Evolutionary conservation across 2,329 filamentous ascomycete species (phyloP).

Genomic region (Epichloe aotearoae): DNA sequence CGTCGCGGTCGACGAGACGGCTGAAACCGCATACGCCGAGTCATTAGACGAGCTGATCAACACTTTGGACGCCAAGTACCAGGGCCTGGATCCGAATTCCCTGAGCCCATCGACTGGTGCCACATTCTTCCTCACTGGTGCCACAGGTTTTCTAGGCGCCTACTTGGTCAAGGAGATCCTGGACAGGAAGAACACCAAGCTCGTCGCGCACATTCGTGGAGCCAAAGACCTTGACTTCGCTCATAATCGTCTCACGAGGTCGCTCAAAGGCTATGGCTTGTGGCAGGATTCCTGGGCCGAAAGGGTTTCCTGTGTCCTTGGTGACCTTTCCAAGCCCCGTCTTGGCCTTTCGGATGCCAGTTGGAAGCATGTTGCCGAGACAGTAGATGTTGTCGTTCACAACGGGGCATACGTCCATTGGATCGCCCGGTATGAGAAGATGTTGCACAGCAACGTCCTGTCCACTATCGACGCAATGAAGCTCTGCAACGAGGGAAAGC

Average conservation of each 20-base stretch:
- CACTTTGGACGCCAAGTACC: conserved; percentile 31
- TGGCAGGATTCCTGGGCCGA: conserved; percentile 57
- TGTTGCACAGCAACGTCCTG: conserved; percentile 66
- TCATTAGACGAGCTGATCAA: conserved; percentile 37
- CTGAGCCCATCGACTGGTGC: conserved; percentile 23
- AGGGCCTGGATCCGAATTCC: conserved; percentile 6
- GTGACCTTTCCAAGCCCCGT: conserved; percentile 58
- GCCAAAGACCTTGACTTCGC: conserved; percentile 48
- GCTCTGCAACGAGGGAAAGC: conserved; percentile 62
- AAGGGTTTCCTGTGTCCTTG: conserved; percentile 52
- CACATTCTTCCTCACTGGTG: conserved; percentile 74
- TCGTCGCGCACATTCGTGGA: conserved; percentile 62
- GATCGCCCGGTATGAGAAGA: conserved; percentile 62
- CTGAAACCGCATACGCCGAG: conserved; percentile 37
- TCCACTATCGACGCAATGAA: conserved; percentile 63
- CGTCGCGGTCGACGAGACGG: conserved; percentile 13
- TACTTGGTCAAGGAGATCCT: conserved; percentile 69
- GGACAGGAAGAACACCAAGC: conserved; percentile 20
- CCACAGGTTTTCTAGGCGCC: conserved; percentile 64
- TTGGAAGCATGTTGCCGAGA: conserved; percentile 52
- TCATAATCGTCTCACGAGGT: conserved; percentile 50
- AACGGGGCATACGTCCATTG: conserved; percentile 77
- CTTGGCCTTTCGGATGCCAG: conserved; percentile 55
- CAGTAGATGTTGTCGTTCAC: conserved; percentile 64
- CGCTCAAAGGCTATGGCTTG: conserved; percentile 63